These are phyloP conservation scores for Fragaria iinumae DNA, from an alignment of 306 rosid genomes.

Conservation along the genomic window DNA sequence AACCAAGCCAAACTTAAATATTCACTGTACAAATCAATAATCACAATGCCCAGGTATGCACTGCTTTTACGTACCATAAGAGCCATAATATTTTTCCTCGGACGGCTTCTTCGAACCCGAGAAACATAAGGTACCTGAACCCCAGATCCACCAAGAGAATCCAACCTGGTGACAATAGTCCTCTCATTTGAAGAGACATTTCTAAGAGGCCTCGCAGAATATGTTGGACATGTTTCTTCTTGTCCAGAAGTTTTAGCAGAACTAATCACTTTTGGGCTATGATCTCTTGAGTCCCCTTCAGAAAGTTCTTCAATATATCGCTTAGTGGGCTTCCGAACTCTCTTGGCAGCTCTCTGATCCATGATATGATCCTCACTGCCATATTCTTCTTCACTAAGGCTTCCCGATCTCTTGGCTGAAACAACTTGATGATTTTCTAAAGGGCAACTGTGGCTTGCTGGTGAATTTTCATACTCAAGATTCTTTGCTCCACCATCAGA, in stretches of 20 bases:
- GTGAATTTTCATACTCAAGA: conserved; percentile 39
- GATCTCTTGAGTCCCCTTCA: conserved; percentile 69
- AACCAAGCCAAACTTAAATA: conserved; percentile 12
- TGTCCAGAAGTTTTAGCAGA: conserved; percentile 40
- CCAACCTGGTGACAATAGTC: conserved; percentile 62
- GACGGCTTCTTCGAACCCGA: conserved; percentile 90
- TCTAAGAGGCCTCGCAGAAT: conserved; percentile 40
- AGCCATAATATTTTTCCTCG: conserved; percentile 69
- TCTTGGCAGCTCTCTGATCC: conserved; percentile 68
- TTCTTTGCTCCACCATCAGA: conserved; percentile 33
- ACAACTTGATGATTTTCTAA: conserved; percentile 46
- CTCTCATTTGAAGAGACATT: conserved; percentile 53
- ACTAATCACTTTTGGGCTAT: conserved; percentile 38
- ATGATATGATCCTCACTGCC: conserved; percentile 44
- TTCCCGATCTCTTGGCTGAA: conserved; percentile 41
- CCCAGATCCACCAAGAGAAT: conserved; percentile 77
- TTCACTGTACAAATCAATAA: conserved; percentile 8
- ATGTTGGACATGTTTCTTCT: conserved; percentile 43
- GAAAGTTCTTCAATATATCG: conserved; percentile 98
- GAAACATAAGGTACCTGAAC: conserved; percentile 82
- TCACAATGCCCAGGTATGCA: conserved; percentile 8
- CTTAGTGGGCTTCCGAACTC: conserved; percentile 89
- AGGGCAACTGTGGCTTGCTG: conserved; percentile 35
- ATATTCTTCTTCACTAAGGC: conserved; percentile 45
- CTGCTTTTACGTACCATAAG: conserved; percentile 65